phyloP scores from a whole-genome alignment of 129 eudicot genomes.

The Glebionis coronaria region DNA sequence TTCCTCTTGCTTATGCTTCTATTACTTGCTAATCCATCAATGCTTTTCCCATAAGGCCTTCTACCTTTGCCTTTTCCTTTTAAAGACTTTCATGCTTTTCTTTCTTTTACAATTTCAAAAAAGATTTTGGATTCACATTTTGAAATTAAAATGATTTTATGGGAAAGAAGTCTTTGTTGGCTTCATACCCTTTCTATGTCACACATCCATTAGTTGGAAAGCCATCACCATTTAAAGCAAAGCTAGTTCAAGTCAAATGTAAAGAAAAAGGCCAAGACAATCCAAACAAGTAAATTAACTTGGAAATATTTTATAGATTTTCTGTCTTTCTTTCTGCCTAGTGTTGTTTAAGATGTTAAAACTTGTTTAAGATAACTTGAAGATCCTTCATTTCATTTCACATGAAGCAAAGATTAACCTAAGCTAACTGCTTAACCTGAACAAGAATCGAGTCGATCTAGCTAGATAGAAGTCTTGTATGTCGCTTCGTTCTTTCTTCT shows the following conservation, averaged over 20 bases:
- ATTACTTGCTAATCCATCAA: constrained; percentile 28
- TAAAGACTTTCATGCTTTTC: constrained; percentile 26
- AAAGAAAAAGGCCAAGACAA: constrained; percentile 19
- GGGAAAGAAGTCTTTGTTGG: constrained; percentile 42
- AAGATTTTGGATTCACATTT: constrained; percentile 21
- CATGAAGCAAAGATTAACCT: not conserved
- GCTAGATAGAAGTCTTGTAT: too few species aligned
- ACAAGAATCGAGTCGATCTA: not conserved
- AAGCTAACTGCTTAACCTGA: too few species aligned
- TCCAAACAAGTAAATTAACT: constrained; percentile 5
- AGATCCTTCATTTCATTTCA: not conserved
- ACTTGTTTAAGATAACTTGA: constrained; percentile 5
- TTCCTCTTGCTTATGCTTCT: constrained; percentile 33
- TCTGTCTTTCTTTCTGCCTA: not conserved
- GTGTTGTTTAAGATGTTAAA: not conserved
- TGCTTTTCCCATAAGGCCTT: constrained; percentile 25
- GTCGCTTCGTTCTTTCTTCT: not conserved
- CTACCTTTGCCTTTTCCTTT: constrained; percentile 34
- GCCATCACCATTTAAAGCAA: constrained; percentile 15
- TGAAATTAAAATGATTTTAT: constrained; percentile 26
- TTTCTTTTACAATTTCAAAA: constrained; percentile 12
- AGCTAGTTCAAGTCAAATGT: constrained; percentile 27
- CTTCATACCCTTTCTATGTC: constrained; percentile 38
- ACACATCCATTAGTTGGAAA: constrained; percentile 36
- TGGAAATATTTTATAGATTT: not conserved